Conservation (phyloP, 1,284 basidiomycete species). For the Neonothopanus nambi region DNA sequence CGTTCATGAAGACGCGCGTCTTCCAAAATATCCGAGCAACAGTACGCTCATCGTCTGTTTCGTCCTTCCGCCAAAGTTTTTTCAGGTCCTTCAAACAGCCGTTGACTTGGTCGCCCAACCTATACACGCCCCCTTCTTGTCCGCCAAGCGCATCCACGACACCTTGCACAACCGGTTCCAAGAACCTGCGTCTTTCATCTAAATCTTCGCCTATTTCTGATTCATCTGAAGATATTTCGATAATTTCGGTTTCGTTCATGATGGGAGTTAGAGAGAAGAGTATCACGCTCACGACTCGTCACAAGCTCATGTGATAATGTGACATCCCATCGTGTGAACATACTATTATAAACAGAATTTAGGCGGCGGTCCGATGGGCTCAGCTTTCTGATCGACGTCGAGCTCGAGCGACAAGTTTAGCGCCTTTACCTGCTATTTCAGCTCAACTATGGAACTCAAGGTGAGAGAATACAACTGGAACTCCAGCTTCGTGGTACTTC, state of each 20-base stretch:
- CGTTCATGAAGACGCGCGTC: slow-evolving; percentile 78
- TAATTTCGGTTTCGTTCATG: slow-evolving; percentile 15
- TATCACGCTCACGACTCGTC: neutral
- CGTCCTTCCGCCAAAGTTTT: slow-evolving; percentile 92
- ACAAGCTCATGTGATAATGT: too few species aligned
- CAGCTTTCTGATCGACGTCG: too few species aligned
- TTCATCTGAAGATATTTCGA: slow-evolving; percentile 13
- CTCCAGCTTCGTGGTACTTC: too few species aligned
- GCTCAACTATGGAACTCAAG: too few species aligned
- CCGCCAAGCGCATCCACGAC: slow-evolving; percentile 79
- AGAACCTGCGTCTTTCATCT: slow-evolving; percentile 48
- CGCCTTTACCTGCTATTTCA: too few species aligned
- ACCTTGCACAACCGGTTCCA: slow-evolving; percentile 65
- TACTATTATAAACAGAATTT: too few species aligned
- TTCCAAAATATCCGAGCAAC: slow-evolving; percentile 90
- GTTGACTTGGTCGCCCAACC: slow-evolving; percentile 81
- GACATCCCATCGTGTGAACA: too few species aligned
- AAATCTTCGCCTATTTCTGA: slow-evolving; percentile 17
- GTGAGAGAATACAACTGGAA: too few species aligned
- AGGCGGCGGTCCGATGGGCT: too few species aligned
- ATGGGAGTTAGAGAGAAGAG: neutral
- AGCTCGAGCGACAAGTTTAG: too few species aligned
- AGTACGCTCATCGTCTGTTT: slow-evolving; percentile 91
- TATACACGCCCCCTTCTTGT: slow-evolving; percentile 67
- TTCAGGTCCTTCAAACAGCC: slow-evolving; percentile 93